These are phyloP conservation scores for Marasmius fiardii DNA, from an alignment of 1,284 basidiomycete species.

Conservation along the genomic window DNA sequence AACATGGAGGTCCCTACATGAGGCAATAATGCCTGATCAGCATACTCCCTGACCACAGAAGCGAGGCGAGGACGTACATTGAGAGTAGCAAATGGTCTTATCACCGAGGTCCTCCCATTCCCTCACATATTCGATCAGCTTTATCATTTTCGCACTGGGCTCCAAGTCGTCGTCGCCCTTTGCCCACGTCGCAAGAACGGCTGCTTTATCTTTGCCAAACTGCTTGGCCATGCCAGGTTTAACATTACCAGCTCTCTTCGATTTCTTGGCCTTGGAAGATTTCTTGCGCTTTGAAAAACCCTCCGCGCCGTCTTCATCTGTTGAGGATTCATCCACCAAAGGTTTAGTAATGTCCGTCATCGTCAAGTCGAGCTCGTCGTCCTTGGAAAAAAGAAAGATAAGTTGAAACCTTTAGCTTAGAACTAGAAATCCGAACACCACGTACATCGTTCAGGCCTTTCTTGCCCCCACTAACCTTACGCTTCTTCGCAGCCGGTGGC, in stretches of 20 bases:
- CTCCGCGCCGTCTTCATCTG: conserved; percentile 15
- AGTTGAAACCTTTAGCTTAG: neutral
- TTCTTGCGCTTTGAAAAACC: conserved; percentile 2
- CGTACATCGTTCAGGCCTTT: conserved; percentile 17
- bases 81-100: conserved; percentile 68
- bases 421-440: neutral
- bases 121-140: conserved; percentile 47
- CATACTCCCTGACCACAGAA: neutral
- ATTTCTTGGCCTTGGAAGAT: conserved; percentile 24
- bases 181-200: conserved; percentile 46
- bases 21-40: neutral
- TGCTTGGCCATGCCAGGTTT: neutral
- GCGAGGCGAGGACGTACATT: conserved; percentile 43
- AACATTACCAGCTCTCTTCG: conserved; percentile 12
- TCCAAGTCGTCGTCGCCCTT: conserved; percentile 57
- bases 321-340: conserved; percentile 14
- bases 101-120: conserved; percentile 61
- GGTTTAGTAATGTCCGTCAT: no score
- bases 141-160: conserved; percentile 68
- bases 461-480: conserved; percentile 18
- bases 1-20: conserved; percentile 69
- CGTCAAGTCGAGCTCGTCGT: conserved; percentile 19
- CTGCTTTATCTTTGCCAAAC: conserved; percentile 19
- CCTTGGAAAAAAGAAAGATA: conserved; percentile 10
- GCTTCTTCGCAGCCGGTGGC: conserved; percentile 20